These are phyloP conservation scores for Phytopythium ostracodes DNA, from an alignment of 352 stramenopile species.

Conservation along the genomic window DNA sequence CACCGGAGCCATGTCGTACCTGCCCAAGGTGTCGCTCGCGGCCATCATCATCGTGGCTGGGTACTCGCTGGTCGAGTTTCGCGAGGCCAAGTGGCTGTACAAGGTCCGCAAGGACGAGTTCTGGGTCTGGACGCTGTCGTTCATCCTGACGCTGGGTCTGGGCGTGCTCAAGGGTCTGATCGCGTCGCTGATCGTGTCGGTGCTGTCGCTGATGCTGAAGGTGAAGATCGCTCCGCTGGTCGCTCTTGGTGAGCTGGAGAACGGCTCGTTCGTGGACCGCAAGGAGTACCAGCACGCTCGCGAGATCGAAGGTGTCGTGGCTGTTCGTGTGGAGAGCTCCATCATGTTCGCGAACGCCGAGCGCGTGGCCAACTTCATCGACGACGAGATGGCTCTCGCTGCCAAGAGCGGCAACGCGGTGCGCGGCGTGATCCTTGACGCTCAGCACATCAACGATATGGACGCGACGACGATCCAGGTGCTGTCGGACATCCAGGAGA, in stretches of 20 bases:
- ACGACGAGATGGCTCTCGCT: constrained; percentile 26
- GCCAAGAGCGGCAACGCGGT: too few species aligned
- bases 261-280: constrained; percentile 31
- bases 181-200: constrained; percentile 48
- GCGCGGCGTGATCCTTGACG: constrained; percentile 39
- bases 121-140: constrained; percentile 44
- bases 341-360: constrained; percentile 66
- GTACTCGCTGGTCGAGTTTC: constrained; percentile 84
- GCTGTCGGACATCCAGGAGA: constrained; percentile 51
- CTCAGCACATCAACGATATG: constrained; percentile 44
- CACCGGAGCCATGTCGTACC: constrained; percentile 78
- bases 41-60: constrained; percentile 90
- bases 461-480: constrained; percentile 61
- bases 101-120: constrained; percentile 48
- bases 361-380: constrained; percentile 28
- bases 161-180: constrained; percentile 47
- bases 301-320: constrained; percentile 25
- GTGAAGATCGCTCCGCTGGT: constrained; percentile 31
- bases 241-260: constrained; percentile 34
- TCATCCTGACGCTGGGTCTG: constrained; percentile 42
- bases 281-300: constrained; percentile 15
- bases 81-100: constrained; percentile 83
- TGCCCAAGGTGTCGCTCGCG: constrained; percentile 73
- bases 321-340: constrained; percentile 44
- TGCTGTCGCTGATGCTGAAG: constrained; percentile 57